Percentiles rank a stretch among this genome's conserved stretches.
Evolutionary conservation across 169 alveolate genomes (phyloP).

Genomic region (Eimeria falciformis): DNA sequence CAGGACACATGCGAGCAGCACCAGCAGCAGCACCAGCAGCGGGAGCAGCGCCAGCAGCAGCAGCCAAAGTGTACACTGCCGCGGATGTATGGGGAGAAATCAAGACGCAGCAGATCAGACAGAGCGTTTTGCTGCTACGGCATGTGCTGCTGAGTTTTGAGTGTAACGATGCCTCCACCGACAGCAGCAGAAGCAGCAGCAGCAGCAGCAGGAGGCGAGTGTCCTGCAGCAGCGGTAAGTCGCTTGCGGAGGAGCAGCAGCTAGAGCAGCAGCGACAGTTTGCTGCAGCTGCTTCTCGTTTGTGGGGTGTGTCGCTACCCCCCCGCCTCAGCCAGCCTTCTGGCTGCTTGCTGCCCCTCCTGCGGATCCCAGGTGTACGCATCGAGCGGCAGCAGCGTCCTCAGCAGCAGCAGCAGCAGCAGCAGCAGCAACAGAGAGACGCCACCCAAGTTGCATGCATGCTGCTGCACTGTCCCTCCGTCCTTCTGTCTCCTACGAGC

Average conservation of each 20-base stretch:
- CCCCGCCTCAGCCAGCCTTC: neutral
- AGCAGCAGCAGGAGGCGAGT: constrained; percentile 15
- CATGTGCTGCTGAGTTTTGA: constrained; percentile 59
- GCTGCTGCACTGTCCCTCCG: constrained; percentile 57
- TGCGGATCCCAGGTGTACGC: constrained; percentile 56
- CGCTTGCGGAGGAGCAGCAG: constrained; percentile 9
- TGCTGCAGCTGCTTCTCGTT: constrained; percentile 52
- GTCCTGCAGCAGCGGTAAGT: neutral
- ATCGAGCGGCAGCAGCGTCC: constrained; percentile 55
- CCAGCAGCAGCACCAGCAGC: constrained; percentile 66
- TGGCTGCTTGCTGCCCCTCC: constrained; percentile 38
- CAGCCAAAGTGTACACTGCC: constrained; percentile 5
- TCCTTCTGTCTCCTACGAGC: constrained; percentile 58
- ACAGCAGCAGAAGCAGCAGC: constrained; percentile 20
- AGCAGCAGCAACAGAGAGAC: constrained; percentile 40
- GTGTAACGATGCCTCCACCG: neutral
- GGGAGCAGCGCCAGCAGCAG: constrained; percentile 61
- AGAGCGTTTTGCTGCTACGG: constrained; percentile 52
- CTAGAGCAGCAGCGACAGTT: constrained; percentile 24
- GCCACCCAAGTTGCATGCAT: constrained; percentile 42
- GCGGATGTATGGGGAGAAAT: constrained; percentile 40
- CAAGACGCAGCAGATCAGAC: constrained; percentile 22
- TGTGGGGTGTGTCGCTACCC: constrained; percentile 49
- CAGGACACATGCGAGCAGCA: constrained; percentile 3
- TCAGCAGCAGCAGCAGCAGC: constrained; percentile 39